Evolutionary conservation across 306 rosid genomes (phyloP), one percentile per base, ranked within the genome.

Genomic region (Ziziphus jujuba): DNA sequence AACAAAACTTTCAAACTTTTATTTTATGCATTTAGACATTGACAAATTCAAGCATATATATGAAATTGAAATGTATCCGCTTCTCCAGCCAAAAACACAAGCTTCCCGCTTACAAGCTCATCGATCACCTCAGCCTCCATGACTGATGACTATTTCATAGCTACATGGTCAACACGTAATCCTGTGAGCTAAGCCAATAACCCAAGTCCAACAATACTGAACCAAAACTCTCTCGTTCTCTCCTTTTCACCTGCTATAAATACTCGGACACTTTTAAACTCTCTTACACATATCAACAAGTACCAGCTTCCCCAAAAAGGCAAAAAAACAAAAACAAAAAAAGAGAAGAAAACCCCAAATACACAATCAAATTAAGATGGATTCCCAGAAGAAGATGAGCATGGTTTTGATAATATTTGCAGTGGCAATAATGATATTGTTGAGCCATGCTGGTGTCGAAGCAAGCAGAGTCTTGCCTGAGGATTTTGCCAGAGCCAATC

Each of bases 81-180:
- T 9, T 59, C 53, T 52, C 21, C 44, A 35, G 31, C 53, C 57
- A 34, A 40, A 59, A 45, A 60, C 56, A 48, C 70, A 45, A 34
- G 34, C 20, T 45, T 0, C 31, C 17, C 60, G 35, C 21, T 22
- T 35, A 13, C 2, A 17, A 24, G 8, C 11, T 22, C 24, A 56
- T 36, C 50, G 45, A 40, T 40, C 45, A 40, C 12, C 14, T 28
- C 21, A 61, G 12, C 19, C 35, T 21, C 52, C 50, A 22, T 38
- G 66, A 60, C 9, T 3, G 72, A 22, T 38, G 66, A 35, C 72
- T 19, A 3, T 22, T 11, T 53, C 65, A 24, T 1, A 58, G 3
- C 24, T 72, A 65, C 73, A 43, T 69, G 61, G 61, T 79, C 83
- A 79, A 69, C 73, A 64, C 70, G 76, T 38, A 57, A 73, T 6